Conservation (phyloP, 1,284 basidiomycete genomes). For the Flammula alnicola region DNA sequence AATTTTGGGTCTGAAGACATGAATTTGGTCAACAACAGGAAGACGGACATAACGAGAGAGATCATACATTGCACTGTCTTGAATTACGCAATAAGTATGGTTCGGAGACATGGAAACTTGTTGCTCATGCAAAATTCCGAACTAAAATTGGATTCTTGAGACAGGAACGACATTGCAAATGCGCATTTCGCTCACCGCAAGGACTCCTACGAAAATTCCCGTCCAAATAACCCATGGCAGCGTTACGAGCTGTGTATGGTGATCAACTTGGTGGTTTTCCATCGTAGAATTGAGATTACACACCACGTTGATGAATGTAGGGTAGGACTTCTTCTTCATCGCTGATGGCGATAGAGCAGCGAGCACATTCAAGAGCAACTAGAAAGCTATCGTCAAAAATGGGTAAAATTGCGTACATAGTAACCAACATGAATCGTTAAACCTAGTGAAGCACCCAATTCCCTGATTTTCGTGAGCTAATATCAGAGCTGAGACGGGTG, state of each 20-base stretch:
- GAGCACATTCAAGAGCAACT: slow-evolving; percentile 33
- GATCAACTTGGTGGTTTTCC: too few species aligned
- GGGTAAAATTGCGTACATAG: not conserved
- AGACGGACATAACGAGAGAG: not conserved
- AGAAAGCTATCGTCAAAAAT: not conserved
- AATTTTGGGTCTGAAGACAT: slow-evolving; percentile 28
- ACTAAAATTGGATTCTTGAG: slow-evolving; percentile 17
- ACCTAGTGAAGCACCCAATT: slow-evolving; percentile 29
- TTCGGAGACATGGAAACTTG: slow-evolving; percentile 21
- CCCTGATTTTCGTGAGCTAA: slow-evolving; percentile 18
- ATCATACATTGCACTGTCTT: slow-evolving; percentile 24
- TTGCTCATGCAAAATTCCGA: slow-evolving; percentile 24
- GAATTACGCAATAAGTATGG: slow-evolving; percentile 28
- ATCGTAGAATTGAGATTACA: not conserved
- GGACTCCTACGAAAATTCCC: slow-evolving; percentile 26
- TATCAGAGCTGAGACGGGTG: not conserved
- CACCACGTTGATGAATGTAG: slow-evolving; percentile 13
- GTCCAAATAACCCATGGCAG: slow-evolving; percentile 34
- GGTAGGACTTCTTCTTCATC: slow-evolving; percentile 17
- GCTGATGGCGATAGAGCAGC: slow-evolving; percentile 25
- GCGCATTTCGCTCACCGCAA: slow-evolving; percentile 25
- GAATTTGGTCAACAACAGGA: not conserved
- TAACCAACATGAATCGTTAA: slow-evolving; percentile 32
- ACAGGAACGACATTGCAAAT: not conserved
- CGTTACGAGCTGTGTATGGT: too few species aligned